Evolutionary conservation across 148 eudicot species (phyloP).

Genomic region (Chenopodium berlandieri): DNA sequence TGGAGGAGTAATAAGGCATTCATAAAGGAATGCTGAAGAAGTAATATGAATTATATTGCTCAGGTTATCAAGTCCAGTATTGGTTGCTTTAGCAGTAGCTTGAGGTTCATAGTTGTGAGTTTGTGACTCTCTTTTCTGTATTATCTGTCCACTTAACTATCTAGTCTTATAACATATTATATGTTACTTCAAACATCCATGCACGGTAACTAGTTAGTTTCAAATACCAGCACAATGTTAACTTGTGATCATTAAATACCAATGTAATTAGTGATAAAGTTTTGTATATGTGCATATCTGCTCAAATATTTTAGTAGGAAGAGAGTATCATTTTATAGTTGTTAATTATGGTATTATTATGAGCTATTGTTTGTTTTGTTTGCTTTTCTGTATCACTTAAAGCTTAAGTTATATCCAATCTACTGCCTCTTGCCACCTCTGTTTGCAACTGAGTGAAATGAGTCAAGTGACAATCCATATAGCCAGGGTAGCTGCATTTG

Average conservation of each 20-base stretch:
- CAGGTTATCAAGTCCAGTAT: neutral
- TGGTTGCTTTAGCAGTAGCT: neutral
- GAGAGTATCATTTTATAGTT: neutral
- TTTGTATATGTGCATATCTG: neutral
- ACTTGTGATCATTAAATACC: neutral
- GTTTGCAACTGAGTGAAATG: neutral
- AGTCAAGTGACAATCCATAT: neutral
- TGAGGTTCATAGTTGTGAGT: neutral
- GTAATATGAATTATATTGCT: conserved; percentile 2
- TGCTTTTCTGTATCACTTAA: neutral
- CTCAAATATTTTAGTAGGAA: neutral
- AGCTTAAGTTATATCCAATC: neutral
- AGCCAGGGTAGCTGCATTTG: neutral
- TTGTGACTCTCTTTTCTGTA: neutral
- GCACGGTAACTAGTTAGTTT: neutral
- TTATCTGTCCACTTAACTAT: neutral
- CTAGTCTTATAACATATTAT: neutral
- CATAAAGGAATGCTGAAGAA: neutral
- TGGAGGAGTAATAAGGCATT: neutral
- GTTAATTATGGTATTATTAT: neutral
- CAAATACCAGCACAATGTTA: neutral
- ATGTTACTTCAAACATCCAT: neutral
- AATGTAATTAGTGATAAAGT: neutral
- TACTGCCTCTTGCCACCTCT: neutral
- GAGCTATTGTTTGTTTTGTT: neutral